These are phyloP conservation scores for Lanmaoa rubissima DNA, from an alignment of 768 basidiomycete species.

Conservation along the genomic window DNA sequence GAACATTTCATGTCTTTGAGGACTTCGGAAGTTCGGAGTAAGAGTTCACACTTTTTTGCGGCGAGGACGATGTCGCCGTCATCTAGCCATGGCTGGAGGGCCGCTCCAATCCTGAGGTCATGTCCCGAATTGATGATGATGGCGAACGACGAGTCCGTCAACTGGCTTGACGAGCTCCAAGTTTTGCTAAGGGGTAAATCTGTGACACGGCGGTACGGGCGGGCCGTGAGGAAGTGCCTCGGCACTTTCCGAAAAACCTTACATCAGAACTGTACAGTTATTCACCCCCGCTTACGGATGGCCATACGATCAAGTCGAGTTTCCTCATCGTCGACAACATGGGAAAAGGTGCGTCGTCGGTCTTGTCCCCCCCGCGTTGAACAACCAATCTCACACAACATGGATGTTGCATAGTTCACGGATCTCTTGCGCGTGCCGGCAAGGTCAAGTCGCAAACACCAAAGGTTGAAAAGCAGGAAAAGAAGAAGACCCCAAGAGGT, in stretches of 20 bases:
- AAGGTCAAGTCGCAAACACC: slow-evolving; percentile 99
- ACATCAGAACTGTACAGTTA: slow-evolving; percentile 43
- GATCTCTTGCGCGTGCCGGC: slow-evolving; percentile 98
- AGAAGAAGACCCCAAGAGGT: slow-evolving; percentile 97
- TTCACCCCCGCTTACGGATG: slow-evolving; percentile 23
- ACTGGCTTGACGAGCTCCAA: background rate
- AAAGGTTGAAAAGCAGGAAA: slow-evolving; percentile 98
- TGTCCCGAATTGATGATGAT: background rate
- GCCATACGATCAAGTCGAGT: slow-evolving; percentile 28
- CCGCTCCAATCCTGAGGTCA: background rate
- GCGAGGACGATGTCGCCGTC: slow-evolving; percentile 30
- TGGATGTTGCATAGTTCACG: slow-evolving; percentile 68
- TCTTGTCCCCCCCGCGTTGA: slow-evolving; percentile 1
- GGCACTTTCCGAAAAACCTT: slow-evolving; percentile 36
- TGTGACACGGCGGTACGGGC: no score
- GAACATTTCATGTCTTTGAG: slow-evolving; percentile 36
- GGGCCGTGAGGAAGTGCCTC: background rate
- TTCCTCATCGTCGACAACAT: slow-evolving; percentile 58
- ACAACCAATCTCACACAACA: background rate
- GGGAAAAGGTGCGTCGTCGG: slow-evolving; percentile 60
- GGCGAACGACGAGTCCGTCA: background rate
- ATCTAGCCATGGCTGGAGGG: slow-evolving; percentile 22
- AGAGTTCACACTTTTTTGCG: slow-evolving; percentile 18
- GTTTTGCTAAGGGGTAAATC: background rate
- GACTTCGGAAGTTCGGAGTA: slow-evolving; percentile 26